Percentiles rank a stretch among this genome's conserved stretches.
These are phyloP conservation scores for Halophytophthora polymorphica DNA, from an alignment of 352 stramenopile species.

Conservation along the genomic window DNA sequence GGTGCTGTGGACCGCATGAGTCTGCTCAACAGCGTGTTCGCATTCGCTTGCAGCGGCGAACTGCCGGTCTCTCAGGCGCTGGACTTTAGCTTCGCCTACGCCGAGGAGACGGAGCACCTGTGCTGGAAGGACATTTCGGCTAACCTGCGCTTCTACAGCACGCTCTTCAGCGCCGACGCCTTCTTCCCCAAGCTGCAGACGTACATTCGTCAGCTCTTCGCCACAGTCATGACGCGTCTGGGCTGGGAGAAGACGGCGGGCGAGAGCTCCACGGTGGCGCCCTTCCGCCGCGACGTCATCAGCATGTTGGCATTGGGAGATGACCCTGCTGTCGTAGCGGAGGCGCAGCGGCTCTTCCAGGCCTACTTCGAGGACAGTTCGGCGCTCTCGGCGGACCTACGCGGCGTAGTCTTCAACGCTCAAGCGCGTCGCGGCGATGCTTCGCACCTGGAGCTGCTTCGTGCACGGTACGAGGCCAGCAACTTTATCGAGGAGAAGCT, in stretches of 20 bases:
- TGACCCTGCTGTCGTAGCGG: slow-evolving; percentile 43
- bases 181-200: slow-evolving; percentile 61
- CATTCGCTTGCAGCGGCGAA: slow-evolving; percentile 78
- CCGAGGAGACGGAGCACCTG: slow-evolving; percentile 56
- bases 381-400: slow-evolving; percentile 55
- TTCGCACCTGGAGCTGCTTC: slow-evolving; percentile 40
- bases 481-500: slow-evolving; percentile 83
- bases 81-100: slow-evolving; percentile 65
- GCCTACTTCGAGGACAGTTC: slow-evolving; percentile 55
- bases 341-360: slow-evolving; percentile 54
- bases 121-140: slow-evolving; percentile 80
- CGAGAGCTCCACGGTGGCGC: slow-evolving; percentile 46
- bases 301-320: slow-evolving; percentile 62
- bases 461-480: slow-evolving; percentile 62
- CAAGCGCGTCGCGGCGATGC: slow-evolving; percentile 45
- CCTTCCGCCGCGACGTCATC: slow-evolving; percentile 73
- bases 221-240: slow-evolving; percentile 46
- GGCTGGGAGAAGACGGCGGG: slow-evolving; percentile 38
- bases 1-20: slow-evolving; percentile 89
- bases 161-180: slow-evolving; percentile 52
- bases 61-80: slow-evolving; percentile 52
- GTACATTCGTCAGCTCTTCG: slow-evolving; percentile 66
- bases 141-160: slow-evolving; percentile 59
- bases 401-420: slow-evolving; percentile 60
- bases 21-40: slow-evolving; percentile 92